Conservation (phyloP, 306 rosid species). For the Rubus idaeus region DNA sequence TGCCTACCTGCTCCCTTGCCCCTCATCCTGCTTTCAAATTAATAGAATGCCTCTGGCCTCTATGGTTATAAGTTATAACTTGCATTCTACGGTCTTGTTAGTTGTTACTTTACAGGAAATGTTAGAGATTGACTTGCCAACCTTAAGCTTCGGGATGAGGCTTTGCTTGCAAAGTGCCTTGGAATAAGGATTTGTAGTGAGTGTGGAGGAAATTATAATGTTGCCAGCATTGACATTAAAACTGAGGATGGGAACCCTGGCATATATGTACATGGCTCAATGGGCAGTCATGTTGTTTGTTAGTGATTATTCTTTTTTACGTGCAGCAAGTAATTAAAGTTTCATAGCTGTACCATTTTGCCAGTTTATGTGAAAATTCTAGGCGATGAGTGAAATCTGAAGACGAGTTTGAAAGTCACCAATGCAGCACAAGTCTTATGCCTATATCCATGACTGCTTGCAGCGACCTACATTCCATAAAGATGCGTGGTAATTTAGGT, state of each 20-base stretch:
- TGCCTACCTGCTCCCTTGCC: not conserved
- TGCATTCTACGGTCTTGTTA: not conserved
- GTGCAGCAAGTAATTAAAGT: not conserved
- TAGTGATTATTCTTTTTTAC: not conserved
- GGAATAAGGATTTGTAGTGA: conserved; percentile 50
- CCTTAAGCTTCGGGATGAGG: conserved; percentile 52
- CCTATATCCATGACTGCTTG: not conserved
- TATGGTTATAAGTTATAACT: not conserved
- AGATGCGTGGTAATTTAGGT: not conserved
- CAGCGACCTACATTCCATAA: not conserved
- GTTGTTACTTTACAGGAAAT: conserved; percentile 37
- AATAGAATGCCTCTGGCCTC: not conserved
- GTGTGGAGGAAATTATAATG: conserved; percentile 48
- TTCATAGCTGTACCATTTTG: not conserved
- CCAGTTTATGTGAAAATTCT: not conserved
- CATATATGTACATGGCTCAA: conserved; percentile 42
- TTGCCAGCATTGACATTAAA: conserved; percentile 46
- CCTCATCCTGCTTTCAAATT: not conserved
- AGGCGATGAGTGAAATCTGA: not conserved
- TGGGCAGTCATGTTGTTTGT: not conserved
- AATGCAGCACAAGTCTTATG: too few species aligned
- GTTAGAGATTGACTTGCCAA: conserved; percentile 48
- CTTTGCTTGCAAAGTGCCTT: conserved; percentile 48
- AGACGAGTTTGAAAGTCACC: too few species aligned
- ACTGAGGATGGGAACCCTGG: conserved; percentile 42